Evolutionary conservation across 1,139 yeast species (phyloP), one percentile per base, ranked within the genome.

Genomic region (Suhomyces bokatorum): DNA sequence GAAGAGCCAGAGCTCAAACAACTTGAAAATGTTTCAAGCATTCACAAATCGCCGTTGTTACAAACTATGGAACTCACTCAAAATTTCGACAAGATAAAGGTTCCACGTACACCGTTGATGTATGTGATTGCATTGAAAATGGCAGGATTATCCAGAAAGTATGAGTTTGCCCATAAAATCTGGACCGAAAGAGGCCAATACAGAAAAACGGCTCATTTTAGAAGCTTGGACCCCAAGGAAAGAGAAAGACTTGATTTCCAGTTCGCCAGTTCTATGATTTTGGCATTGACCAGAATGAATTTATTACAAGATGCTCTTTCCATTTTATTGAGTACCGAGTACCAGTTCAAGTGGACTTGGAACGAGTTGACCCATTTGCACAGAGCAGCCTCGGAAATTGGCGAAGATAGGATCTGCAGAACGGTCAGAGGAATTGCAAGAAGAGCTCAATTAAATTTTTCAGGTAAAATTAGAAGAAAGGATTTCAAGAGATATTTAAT

Each of bases 141-240:
- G 0, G 87, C 90, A 3, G 77, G 79, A 5, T 70, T 70, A 40
- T 77, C 78, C 55, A 68, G 70, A 24, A 73, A 83, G 48, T 65
- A 75, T 40, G 70, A 69, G 0, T 77, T 85, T 58, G 90, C 91
- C 3, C 81, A 81, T 46, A 62, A 66, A 31, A 71, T 86, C 1
- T 88, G 97, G 96, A 63, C 67, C 2, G 95, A 87, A 58, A 76
- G 97, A 57, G 97, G 97, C 2, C 53, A 62, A 33, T 88, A 75
- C 66, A 73, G 97, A 40, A 81, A 81, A 48, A 73, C 87, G 0
- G 39, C 48, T 0, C 52, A 53, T 1, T 87, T 83, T 66, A 76
- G 69, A 45, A 44, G 52, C 0, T 52, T 82, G 29, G 45, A 70
- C 1, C 56, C 68, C 9, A 53, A 49, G 0, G 63, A 62, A 30